Evolutionary conservation across 2,329 filamentous ascomycete species (phyloP), one percentile per base, ranked within the genome.

Genomic region (Stemphylium beticola): DNA sequence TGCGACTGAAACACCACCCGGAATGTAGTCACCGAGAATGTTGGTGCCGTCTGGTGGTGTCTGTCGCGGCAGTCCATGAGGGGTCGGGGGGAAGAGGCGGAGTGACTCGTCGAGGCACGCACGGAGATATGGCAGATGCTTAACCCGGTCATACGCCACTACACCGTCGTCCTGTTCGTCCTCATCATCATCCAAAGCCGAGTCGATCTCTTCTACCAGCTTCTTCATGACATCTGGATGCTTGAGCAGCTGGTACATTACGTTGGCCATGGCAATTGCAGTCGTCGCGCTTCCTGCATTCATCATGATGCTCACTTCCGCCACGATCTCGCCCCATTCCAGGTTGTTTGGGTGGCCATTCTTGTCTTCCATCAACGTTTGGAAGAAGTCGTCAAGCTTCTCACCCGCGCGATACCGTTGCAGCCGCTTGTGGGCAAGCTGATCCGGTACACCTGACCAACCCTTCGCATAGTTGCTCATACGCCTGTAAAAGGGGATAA

Each of bases 251-350:
- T 80, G 77, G 63, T 80, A 82, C 66, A 85, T 75, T 34, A 81
- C 79, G 57, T 85, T 83, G 11, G 77, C 76, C 65, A 86, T 78
- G 8, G 83, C 77, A 50, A 83, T 80, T 51, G 77, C 80, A 8
- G 82, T 84, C 0, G 82, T 85, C 17, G 78, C 81, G 2, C 74
- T 78, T 5, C 82, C 82, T 1, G 82, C 83, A 57, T 71, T 71
- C 67, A 71, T 68, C 77, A 85, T 85, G 65, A 80, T 83, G 39
- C 68, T 76, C 20, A 83, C 74, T 61, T 87, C 83, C 11, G 83
- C 82, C 0, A 83, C 78, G 7, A 86, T 81, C 67, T 87, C 84
- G 20, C 84, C 83, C 78, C 78, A 83, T 55, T 85, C 81, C 1
- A 24, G 6, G 22, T 24, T 24, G 22, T 24, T 24, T 24, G 22